Conservation (phyloP, 2,329 filamentous ascomycete species). For the Fusarium cicatricum region DNA sequence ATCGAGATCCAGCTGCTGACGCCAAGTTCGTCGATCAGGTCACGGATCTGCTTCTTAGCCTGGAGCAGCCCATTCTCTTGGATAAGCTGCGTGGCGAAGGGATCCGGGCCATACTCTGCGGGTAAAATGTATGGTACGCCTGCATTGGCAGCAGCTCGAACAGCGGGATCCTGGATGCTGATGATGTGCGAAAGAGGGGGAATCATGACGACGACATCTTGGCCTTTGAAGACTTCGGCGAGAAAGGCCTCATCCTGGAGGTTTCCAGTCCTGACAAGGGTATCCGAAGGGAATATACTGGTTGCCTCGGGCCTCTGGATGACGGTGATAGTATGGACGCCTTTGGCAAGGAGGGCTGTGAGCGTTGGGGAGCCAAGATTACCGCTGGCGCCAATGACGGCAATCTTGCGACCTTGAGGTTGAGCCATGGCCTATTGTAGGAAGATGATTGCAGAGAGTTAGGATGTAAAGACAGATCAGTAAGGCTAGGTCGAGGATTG, state of each 20-base stretch:
- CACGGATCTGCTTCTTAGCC: slow-evolving; percentile 15
- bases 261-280: slow-evolving; percentile 8
- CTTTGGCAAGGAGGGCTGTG: slow-evolving; percentile 3
- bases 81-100: slow-evolving; percentile 5
- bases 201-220: slow-evolving; percentile 18
- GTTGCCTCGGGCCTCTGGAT: slow-evolving; percentile 11
- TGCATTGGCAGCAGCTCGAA: slow-evolving; percentile 17
- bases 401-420: slow-evolving; percentile 10
- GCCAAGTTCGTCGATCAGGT: slow-evolving; percentile 15
- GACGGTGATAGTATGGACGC: slow-evolving; percentile 15
- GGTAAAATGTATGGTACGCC: slow-evolving; percentile 11
- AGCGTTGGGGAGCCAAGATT: slow-evolving; percentile 6
- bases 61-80: slow-evolving; percentile 16
- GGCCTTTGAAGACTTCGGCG: not conserved
- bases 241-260: slow-evolving; percentile 16
- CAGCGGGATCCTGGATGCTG: slow-evolving; percentile 17
- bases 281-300: slow-evolving; percentile 1
- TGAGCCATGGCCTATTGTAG: slow-evolving; percentile 1
- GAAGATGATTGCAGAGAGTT: too few species aligned
- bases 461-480: too few species aligned
- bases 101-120: slow-evolving; percentile 22
- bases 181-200: slow-evolving; percentile 17
- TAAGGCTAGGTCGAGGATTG: too few species aligned
- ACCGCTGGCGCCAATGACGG: slow-evolving; percentile 15
- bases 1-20: slow-evolving; percentile 23